Conservation (phyloP, 2,329 filamentous ascomycete genomes). For the Colletotrichum sublineola region DNA sequence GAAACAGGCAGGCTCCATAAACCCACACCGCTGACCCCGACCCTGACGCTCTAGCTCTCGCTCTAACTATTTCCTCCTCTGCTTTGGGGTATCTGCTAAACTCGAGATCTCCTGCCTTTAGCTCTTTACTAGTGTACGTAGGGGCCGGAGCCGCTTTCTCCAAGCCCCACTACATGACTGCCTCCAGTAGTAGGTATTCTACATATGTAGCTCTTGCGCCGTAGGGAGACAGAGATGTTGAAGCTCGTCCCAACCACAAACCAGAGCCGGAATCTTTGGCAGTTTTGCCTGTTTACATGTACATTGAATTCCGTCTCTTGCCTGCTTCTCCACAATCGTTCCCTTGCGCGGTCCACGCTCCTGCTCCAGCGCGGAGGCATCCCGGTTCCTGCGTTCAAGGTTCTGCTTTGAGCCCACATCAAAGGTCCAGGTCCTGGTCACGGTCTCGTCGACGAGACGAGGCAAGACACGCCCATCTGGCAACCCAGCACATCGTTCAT, state of each 20-base stretch:
- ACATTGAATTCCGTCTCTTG: background rate
- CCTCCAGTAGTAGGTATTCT: background rate
- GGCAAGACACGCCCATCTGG: conserved; percentile 23
- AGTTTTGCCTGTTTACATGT: background rate
- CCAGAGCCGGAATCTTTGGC: conserved; percentile 21
- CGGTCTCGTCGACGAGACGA: conserved; percentile 38
- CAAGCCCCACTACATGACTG: background rate
- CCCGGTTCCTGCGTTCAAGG: conserved; percentile 16
- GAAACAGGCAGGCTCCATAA: conserved; percentile 31
- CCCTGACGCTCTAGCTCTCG: background rate
- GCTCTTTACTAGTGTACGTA: no score
- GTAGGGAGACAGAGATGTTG: background rate
- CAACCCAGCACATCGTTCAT: conserved; percentile 15
- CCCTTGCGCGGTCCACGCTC: conserved; percentile 18
- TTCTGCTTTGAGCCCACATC: conserved; percentile 28
- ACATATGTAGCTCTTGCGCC: background rate
- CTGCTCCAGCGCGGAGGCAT: conserved; percentile 13
- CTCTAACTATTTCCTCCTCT: background rate
- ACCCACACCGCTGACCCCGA: conserved; percentile 20
- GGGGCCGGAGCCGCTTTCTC: background rate
- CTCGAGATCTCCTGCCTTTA: background rate
- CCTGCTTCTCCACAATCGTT: conserved; percentile 18
- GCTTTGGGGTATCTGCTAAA: background rate
- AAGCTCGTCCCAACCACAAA: conserved; percentile 14
- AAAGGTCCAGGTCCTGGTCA: conserved; percentile 29